phyloP scores from a whole-genome alignment of 768 basidiomycete species.

The Melanogaster broomeanus region DNA sequence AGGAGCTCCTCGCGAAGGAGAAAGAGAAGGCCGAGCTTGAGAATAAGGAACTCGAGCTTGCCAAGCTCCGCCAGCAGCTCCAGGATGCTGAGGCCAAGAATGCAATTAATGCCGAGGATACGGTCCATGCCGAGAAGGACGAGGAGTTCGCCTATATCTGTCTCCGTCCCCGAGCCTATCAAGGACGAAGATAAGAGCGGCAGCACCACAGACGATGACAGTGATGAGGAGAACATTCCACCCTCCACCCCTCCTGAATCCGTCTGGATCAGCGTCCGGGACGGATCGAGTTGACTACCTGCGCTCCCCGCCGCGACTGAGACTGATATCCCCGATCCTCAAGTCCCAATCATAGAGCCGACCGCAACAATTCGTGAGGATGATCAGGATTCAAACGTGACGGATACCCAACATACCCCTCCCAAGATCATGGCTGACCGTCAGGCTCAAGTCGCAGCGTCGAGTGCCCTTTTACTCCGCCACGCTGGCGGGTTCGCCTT shows the following conservation, averaged over 20 bases:
- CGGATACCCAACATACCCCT: constrained; percentile 22
- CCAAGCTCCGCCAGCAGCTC: constrained; percentile 51
- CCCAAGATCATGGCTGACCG: constrained; percentile 17
- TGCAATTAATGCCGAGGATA: constrained; percentile 46
- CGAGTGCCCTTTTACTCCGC: constrained; percentile 28
- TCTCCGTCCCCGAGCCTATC: constrained; percentile 6
- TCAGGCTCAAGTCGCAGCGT: constrained; percentile 28
- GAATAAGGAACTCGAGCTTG: constrained; percentile 62
- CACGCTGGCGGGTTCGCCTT: constrained; percentile 37
- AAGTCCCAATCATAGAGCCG: constrained; percentile 28
- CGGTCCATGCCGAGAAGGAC: constrained; percentile 46
- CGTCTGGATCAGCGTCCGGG: constrained; percentile 28
- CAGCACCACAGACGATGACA: constrained; percentile 39
- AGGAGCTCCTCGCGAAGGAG: constrained; percentile 47
- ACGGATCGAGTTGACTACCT: constrained; percentile 35
- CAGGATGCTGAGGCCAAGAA: constrained; percentile 55
- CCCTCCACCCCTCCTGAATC: constrained; percentile 30
- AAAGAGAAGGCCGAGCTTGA: constrained; percentile 63
- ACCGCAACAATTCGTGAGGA: constrained; percentile 21
- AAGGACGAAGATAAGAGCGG: constrained; percentile 35
- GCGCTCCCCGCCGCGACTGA: constrained; percentile 17
- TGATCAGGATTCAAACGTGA: constrained; percentile 15
- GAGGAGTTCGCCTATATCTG: constrained; percentile 33
- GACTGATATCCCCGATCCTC: constrained; percentile 14
- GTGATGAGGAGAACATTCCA: constrained; percentile 43